These are phyloP conservation scores for Nigrospora osmanthi DNA, from an alignment of 2,329 filamentous ascomycete species.

Conservation along the genomic window DNA sequence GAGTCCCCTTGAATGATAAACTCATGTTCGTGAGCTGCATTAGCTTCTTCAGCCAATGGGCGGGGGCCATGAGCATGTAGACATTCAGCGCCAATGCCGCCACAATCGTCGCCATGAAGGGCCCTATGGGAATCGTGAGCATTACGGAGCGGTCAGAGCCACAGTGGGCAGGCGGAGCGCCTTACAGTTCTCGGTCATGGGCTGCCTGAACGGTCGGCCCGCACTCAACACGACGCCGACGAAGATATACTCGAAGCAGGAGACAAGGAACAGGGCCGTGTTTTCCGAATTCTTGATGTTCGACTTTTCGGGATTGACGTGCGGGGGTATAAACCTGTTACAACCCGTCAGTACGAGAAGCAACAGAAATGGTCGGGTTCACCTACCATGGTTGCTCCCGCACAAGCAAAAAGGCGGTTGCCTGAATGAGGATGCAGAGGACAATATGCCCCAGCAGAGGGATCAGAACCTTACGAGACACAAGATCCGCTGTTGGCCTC, in stretches of 20 bases:
- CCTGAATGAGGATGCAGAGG: slow-evolving; percentile 72
- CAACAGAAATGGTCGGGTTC: not conserved
- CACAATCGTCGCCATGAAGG: slow-evolving; percentile 73
- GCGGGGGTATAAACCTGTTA: slow-evolving; percentile 67
- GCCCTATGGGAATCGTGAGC: slow-evolving; percentile 42
- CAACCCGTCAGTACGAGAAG: slow-evolving; percentile 7
- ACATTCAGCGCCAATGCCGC: slow-evolving; percentile 58
- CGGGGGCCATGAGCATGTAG: slow-evolving; percentile 76
- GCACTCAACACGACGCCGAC: slow-evolving; percentile 84
- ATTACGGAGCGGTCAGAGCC: not conserved
- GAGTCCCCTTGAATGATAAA: slow-evolving; percentile 61
- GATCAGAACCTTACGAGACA: slow-evolving; percentile 84
- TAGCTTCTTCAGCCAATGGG: slow-evolving; percentile 56
- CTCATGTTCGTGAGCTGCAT: slow-evolving; percentile 86
- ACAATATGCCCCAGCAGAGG: slow-evolving; percentile 84
- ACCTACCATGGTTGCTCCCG: slow-evolving; percentile 69
- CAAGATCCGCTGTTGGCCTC: slow-evolving; percentile 82
- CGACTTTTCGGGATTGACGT: slow-evolving; percentile 67
- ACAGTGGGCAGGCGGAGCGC: slow-evolving; percentile 9
- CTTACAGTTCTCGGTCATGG: slow-evolving; percentile 71
- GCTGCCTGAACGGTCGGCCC: slow-evolving; percentile 82
- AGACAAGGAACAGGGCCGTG: slow-evolving; percentile 80
- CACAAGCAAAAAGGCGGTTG: slow-evolving; percentile 65
- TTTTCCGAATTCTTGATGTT: slow-evolving; percentile 92
- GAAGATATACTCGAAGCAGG: slow-evolving; percentile 91